Evolutionary conservation across 768 basidiomycete species (phyloP), one percentile per base, ranked within the genome.

Genomic region (Tylopilus sp.): DNA sequence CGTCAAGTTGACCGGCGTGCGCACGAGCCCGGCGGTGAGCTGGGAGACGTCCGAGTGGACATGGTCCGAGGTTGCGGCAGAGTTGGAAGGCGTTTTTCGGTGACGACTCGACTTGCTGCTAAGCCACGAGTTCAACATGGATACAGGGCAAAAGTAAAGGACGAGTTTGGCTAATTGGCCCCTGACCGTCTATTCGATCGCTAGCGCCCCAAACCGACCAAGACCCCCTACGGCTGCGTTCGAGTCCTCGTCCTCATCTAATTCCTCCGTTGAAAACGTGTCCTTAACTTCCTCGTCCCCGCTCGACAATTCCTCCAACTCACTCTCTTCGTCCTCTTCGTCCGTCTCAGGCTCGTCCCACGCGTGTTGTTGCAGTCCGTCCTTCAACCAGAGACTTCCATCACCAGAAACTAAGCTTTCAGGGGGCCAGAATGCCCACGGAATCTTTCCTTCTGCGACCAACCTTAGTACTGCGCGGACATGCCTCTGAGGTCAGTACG

Each of bases 371-470:
- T 36, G 54, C 10, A 53, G 37, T 17, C 58, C 61, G 29, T 71
- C 68, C 44, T 74, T 73, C 47, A 87, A 75, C 85, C 85, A 86
- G 54, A 88, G 79, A 1, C 87, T 85, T 36, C 66, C 60, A 11
- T 68, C 75, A 26, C 65, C 62, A 9, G 66, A 74, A 52, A 45
- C 43, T 22, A 55, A 59, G 29, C 63, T 64, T 1, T 65, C 78
- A 13, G 87, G 85, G 9, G 92, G 92, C 83, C 86, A 88, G 70
- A 94, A 95, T 28, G 82, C 87, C 93, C 93, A 97, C 21, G 75
- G 73, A 41, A 96, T 75, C 55, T 76, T 78, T 21, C 87, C 89
- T 69, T 97, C 93, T 0, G 92, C 88, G 24, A 95, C 72, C n/a
- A 81, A 71, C 42, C 92, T 82, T 56, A 97, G 74, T 52, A 95